phyloP scores from a whole-genome alignment of 495 filamentous ascomycete genomes.

The Penicillium paradoxum region DNA sequence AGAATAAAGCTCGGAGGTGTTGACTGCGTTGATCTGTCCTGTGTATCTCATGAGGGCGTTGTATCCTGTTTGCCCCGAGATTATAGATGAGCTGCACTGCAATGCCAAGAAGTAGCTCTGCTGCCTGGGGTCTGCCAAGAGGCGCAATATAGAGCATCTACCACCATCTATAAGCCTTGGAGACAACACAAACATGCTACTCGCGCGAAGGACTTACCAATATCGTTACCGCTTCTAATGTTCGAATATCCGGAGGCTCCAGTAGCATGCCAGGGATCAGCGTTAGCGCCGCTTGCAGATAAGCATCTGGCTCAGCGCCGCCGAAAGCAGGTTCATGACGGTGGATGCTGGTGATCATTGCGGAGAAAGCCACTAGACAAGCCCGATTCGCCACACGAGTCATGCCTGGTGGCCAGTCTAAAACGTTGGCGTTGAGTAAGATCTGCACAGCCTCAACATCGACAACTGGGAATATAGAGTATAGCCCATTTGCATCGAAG shows the following conservation, averaged over 20 bases:
- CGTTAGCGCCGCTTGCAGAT: constrained; percentile 17
- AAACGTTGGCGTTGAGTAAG: constrained; percentile 14
- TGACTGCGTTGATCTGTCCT: constrained; percentile 7
- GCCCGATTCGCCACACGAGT: constrained; percentile 15
- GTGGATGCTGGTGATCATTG: constrained; percentile 23
- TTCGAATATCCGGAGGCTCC: constrained; percentile 18
- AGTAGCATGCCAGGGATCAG: constrained; percentile 21
- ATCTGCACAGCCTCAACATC: constrained; percentile 13
- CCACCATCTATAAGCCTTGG: not conserved
- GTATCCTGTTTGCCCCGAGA: constrained; percentile 17
- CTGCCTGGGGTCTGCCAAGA: constrained; percentile 19
- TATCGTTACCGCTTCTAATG: constrained; percentile 22
- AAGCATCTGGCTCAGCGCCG: constrained; percentile 20
- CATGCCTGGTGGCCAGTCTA: constrained; percentile 7
- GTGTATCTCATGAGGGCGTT: not conserved
- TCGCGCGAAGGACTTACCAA: constrained; percentile 14
- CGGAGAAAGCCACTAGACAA: constrained; percentile 25
- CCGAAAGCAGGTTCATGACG: constrained; percentile 19
- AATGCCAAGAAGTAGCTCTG: constrained; percentile 18
- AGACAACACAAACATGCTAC: not conserved
- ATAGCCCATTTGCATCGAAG: constrained; percentile 17
- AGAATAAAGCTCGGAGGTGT: constrained; percentile 32
- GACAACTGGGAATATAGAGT: constrained; percentile 25
- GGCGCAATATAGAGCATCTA: constrained; percentile 23
- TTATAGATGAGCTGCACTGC: constrained; percentile 19